Evolutionary conservation across 2,329 filamentous ascomycete genomes (phyloP).

Genomic region (Fonsecaea erecta): DNA sequence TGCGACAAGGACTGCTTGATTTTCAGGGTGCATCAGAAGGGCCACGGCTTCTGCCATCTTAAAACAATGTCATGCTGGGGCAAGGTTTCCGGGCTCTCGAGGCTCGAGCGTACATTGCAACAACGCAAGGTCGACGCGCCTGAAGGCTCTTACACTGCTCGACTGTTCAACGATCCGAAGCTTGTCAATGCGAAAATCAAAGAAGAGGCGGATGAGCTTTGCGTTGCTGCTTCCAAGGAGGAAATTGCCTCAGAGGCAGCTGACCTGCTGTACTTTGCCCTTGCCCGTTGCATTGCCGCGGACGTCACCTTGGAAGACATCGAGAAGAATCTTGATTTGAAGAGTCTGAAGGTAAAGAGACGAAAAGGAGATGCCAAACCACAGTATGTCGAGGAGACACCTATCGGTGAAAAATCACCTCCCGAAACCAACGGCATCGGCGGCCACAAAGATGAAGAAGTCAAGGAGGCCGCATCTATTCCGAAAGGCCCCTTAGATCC

Average conservation of each 20-base stretch:
- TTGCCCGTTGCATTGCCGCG: slow-evolving; percentile 84
- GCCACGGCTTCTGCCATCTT: slow-evolving; percentile 89
- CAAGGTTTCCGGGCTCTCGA: slow-evolving; percentile 76
- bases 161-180: slow-evolving; percentile 89
- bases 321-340: slow-evolving; percentile 88
- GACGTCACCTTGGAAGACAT: slow-evolving; percentile 88
- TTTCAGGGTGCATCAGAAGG: slow-evolving; percentile 88
- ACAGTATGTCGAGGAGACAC: slow-evolving; percentile 77
- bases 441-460: slow-evolving; percentile 39
- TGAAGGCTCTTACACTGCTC: slow-evolving; percentile 87
- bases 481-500: slow-evolving; percentile 59
- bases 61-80: slow-evolving; percentile 93
- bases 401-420: slow-evolving; percentile 44
- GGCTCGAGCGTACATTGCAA: slow-evolving; percentile 83
- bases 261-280: slow-evolving; percentile 92
- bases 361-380: slow-evolving; percentile 93
- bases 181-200: slow-evolving; percentile 94
- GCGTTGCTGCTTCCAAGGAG: slow-evolving; percentile 78
- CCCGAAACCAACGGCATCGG: slow-evolving; percentile 33
- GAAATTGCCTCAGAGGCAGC: slow-evolving; percentile 94
- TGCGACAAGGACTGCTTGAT: slow-evolving; percentile 92
- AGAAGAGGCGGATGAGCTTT: slow-evolving; percentile 96
- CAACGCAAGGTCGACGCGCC: slow-evolving; percentile 83
- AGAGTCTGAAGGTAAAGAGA: slow-evolving; percentile 93
- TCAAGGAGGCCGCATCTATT: slow-evolving; percentile 54